Conservation (phyloP, 306 rosid genomes). For the Vigna mungo region DNA sequence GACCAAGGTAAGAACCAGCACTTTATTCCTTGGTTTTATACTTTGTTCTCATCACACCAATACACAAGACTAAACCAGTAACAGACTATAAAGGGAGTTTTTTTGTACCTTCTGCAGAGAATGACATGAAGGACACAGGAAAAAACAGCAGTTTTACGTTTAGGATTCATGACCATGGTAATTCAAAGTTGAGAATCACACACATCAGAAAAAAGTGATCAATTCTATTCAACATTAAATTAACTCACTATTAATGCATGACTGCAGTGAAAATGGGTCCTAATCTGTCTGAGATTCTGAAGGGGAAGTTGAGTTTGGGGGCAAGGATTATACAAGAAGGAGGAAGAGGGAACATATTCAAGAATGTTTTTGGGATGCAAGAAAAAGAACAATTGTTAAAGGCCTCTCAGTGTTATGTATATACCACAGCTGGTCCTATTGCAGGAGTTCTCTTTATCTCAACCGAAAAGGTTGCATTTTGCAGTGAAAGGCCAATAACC, state of each 20-base stretch:
- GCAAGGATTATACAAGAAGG: constrained; percentile 72
- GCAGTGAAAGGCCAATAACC: constrained; percentile 67
- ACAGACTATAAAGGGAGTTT: background rate
- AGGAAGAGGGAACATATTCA: constrained; percentile 78
- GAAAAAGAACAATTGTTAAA: constrained; percentile 80
- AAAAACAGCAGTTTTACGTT: constrained; percentile 52
- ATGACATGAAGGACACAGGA: constrained; percentile 38
- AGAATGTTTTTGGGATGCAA: constrained; percentile 62
- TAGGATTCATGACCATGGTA: constrained; percentile 77
- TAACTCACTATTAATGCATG: background rate
- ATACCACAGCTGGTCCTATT: constrained; percentile 82
- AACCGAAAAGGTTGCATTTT: constrained; percentile 72
- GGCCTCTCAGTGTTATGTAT: constrained; percentile 86
- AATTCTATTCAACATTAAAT: constrained; percentile 5
- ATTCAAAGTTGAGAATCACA: background rate
- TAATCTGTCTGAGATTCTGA: constrained; percentile 67
- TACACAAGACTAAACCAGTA: background rate
- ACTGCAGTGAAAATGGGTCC: constrained; percentile 74
- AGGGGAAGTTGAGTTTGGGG: constrained; percentile 82
- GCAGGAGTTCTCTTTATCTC: constrained; percentile 83
- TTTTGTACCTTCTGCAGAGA: constrained; percentile 38
- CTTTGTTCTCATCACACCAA: constrained; percentile 6
- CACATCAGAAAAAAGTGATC: background rate
- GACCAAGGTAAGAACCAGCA: constrained; percentile 51
- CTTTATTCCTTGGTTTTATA: constrained; percentile 26